Evolutionary conservation across 2,329 filamentous ascomycete species (phyloP), one percentile per base, ranked within the genome.

Genomic region (Fusarium fujikuroi): DNA sequence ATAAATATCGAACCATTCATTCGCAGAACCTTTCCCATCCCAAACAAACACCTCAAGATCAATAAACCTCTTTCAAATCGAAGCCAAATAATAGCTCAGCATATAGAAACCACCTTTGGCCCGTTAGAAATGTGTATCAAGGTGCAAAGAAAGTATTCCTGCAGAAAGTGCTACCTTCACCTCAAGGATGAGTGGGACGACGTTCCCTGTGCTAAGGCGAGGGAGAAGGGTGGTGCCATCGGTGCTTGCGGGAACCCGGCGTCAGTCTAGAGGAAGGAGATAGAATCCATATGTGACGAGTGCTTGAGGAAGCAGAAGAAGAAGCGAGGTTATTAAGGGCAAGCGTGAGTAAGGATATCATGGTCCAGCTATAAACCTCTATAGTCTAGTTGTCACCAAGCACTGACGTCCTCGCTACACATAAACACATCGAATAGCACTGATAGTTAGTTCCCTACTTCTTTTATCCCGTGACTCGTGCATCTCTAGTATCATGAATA

Each of bases 401-500:
- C 2, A n/a, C 50, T 53, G 15, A 21, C 7, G 9, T 7, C 32
- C 8, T 7, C 9, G 5, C 5, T 34, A 19, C 9, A 15, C 10
- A 37, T 25, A 7, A 8, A 25, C 19, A 10, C 3, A 37, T 11
- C 11, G 4, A 21, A 9, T 7, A 16, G 14, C 3, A 39, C 7
- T 16, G 3, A 16, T 9, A 28, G 16, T 28, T 5, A 12, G 4
- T 7, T 5, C 4, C 37, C 18, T 63, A 70, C 37, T 75, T 30
- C 46, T 69, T 75, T 3, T 67, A n/a, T 11, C 69, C 61, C 10
- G 53, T 39, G 7, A 61, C 60, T 19, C 53, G 32, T 4, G 70
- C 12, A 28, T 76, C 76, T 0, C 74, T 74, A 2, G 75, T 75
- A 12, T 78, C 56, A 23, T 78, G 75, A 11, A 78, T 60, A 3